phyloP scores from a whole-genome alignment of 768 basidiomycete species.

The Mycena galopus region DNA sequence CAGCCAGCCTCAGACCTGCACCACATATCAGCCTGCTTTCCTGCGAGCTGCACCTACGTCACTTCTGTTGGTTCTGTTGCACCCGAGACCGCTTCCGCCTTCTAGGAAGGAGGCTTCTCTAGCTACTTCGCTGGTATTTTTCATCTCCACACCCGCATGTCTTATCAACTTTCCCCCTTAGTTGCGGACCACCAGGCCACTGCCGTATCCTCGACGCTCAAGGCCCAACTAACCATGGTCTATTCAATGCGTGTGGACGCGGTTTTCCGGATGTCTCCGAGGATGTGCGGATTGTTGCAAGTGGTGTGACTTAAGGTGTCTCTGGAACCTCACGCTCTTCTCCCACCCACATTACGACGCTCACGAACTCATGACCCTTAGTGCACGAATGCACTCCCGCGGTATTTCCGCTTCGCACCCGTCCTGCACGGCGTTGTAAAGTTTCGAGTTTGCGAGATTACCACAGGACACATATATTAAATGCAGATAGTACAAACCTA shows the following conservation, averaged over 20 bases:
- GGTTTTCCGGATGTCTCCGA: conserved; percentile 45
- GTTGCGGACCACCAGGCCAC: conserved; percentile 43
- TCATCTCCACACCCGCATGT: too few relatives aligned
- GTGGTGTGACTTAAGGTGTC: neutral
- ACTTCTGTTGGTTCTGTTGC: neutral
- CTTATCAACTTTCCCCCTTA: too few relatives aligned
- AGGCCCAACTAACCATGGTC: conserved; percentile 41
- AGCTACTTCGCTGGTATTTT: neutral
- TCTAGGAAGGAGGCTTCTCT: conserved; percentile 27
- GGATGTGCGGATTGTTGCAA: neutral
- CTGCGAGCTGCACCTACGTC: conserved; percentile 20
- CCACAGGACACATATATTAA: too few relatives aligned
- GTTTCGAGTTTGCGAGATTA: too few relatives aligned
- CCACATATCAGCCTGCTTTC: conserved; percentile 18
- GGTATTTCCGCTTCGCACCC: too few relatives aligned
- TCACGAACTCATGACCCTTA: too few relatives aligned
- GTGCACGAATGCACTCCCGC: too few relatives aligned
- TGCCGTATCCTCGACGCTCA: conserved; percentile 35
- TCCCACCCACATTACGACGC: too few relatives aligned
- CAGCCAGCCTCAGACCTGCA: conserved; percentile 11
- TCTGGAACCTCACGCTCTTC: conserved; percentile 26
- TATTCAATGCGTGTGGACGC: conserved; percentile 48
- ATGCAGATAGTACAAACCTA: too few relatives aligned
- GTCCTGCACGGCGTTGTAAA: too few relatives aligned
- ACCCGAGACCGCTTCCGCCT: conserved; percentile 10